Percentiles rank a stretch among this genome's conserved stretches.
phyloP scores from a whole-genome alignment of 1,284 basidiomycete genomes.

The Trichosporon coremiiforme region DNA sequence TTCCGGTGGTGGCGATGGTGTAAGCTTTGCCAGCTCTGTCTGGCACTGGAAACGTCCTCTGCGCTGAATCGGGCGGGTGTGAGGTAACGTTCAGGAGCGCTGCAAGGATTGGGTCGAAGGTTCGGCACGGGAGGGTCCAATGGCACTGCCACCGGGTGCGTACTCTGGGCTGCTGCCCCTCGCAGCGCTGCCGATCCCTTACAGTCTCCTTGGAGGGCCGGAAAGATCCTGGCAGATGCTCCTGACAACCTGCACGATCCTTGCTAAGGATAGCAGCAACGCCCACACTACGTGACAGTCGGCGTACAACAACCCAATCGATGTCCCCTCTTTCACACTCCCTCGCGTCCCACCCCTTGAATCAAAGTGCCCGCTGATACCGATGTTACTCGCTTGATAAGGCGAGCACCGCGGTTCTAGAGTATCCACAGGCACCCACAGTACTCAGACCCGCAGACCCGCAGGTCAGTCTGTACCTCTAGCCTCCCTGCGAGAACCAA shows the following conservation, averaged over 20 bases:
- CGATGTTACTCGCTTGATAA: slow-evolving; percentile 9
- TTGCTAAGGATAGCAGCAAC: neutral
- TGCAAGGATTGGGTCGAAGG: slow-evolving; percentile 12
- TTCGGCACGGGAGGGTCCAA: slow-evolving; percentile 17
- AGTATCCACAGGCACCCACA: slow-evolving; percentile 9
- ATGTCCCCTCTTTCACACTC: neutral
- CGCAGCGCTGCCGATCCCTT: neutral
- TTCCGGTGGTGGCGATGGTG: slow-evolving; percentile 2
- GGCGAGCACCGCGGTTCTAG: slow-evolving; percentile 1
- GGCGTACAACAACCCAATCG: neutral
- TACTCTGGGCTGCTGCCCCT: slow-evolving; percentile 9
- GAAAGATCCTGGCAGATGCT: neutral
- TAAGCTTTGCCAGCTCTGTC: neutral
- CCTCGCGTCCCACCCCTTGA: slow-evolving; percentile 3
- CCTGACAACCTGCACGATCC: neutral
- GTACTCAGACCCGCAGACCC: neutral
- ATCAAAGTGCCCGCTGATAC: slow-evolving; percentile 8
- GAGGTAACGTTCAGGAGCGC: neutral
- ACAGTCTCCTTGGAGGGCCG: neutral
- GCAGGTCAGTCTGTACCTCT: neutral
- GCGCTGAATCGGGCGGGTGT: neutral
- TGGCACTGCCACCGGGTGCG: slow-evolving; percentile 10
- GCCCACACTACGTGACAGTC: neutral
- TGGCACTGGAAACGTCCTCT: neutral
- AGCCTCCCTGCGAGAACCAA: neutral